These are phyloP conservation scores for Rhizophlyctis rosea DNA, from an alignment of 192 early-diverging fungal genomes.

Conservation along the genomic window DNA sequence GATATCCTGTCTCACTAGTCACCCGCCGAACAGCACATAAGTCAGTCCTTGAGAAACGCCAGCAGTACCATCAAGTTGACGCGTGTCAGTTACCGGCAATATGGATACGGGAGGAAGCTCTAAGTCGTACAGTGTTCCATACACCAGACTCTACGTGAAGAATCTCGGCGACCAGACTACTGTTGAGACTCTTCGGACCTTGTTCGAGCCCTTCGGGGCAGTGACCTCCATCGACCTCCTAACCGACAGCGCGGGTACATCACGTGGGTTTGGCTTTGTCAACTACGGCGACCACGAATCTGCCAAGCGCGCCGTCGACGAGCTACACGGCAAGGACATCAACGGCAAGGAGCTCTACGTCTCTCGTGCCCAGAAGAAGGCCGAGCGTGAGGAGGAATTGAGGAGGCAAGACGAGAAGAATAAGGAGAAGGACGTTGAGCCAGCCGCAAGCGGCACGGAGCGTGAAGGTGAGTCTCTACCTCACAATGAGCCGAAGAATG, in stretches of 20 bases:
- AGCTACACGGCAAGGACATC: conserved; percentile 13
- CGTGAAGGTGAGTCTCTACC: too few relatives aligned
- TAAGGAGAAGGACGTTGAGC: too few relatives aligned
- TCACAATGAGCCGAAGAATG: too few relatives aligned
- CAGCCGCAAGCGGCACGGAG: too few relatives aligned
- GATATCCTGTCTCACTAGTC: too few relatives aligned
- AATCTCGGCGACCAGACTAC: conserved; percentile 69
- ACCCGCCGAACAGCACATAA: too few relatives aligned
- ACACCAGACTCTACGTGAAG: conserved; percentile 94
- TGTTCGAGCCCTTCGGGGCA: conserved; percentile 71
- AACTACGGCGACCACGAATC: conserved; percentile 17
- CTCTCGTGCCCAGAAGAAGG: conserved; percentile 95
- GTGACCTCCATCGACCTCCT: conserved; percentile 72
- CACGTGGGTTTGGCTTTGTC: conserved; percentile 20
- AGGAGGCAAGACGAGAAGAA: too few relatives aligned
- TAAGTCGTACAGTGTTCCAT: too few relatives aligned
- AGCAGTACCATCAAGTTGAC: too few relatives aligned
- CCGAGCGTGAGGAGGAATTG: conserved; percentile 92
- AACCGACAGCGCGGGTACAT: conserved; percentile 69
- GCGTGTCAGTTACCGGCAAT: too few relatives aligned
- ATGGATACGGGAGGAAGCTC: too few relatives aligned
- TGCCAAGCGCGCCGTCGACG: conserved; percentile 19
- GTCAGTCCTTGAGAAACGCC: too few relatives aligned
- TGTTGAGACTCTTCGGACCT: conserved; percentile 61
- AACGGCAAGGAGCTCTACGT: conserved; percentile 72